phyloP scores from a whole-genome alignment of 257 asterid species.

The Fraxinus excelsior region DNA sequence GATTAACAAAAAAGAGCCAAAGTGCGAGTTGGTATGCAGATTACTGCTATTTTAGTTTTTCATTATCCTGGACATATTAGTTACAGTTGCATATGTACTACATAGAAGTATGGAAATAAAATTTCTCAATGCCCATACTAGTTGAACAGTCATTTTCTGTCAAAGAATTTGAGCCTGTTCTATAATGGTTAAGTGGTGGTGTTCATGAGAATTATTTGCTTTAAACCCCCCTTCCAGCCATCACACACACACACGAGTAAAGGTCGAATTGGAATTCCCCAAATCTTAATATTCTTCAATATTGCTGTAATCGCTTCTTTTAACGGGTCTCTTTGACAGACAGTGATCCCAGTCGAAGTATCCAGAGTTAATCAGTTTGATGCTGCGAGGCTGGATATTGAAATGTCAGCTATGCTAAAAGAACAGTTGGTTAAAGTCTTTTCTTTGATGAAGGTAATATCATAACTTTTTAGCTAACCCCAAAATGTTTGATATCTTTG shows the following conservation, averaged over 20 bases:
- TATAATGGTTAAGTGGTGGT: no score
- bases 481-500: slow-evolving; percentile 23
- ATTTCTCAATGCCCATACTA: background rate
- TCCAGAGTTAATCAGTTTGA: slow-evolving; percentile 91
- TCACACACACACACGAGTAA: no score
- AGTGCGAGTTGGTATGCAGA: background rate
- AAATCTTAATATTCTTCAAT: background rate
- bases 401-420: slow-evolving; percentile 96
- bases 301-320: slow-evolving; percentile 5
- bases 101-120: slow-evolving; percentile 3
- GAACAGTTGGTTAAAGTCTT: slow-evolving; percentile 90
- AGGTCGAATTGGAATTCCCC: background rate
- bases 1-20: background rate
- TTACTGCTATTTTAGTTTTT: background rate
- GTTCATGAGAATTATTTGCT: no score
- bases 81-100: background rate
- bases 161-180: no score
- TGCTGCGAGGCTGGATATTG: slow-evolving; percentile 89
- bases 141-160: no score
- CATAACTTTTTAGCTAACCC: slow-evolving; percentile 10
- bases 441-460: slow-evolving; percentile 81
- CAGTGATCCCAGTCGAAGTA: slow-evolving; percentile 66
- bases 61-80: background rate
- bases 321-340: slow-evolving; percentile 45
- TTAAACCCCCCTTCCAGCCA: no score